Percentiles rank a stretch among this genome's conserved stretches.
Conservation (phyloP, 805 yeast species). For the Isabelozyma pseudorhagii region DNA sequence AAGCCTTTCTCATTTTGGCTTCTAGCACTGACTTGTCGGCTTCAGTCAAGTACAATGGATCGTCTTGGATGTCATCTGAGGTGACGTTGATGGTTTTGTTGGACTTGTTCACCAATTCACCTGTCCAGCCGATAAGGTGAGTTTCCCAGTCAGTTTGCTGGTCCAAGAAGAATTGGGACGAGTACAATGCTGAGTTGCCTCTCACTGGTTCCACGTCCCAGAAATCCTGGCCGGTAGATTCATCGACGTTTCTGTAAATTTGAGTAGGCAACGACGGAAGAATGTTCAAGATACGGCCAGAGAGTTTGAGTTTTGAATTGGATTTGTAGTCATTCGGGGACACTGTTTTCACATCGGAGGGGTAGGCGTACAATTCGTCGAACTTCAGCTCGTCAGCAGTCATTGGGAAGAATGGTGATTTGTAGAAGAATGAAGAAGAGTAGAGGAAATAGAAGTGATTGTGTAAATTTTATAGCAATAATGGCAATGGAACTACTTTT, state of each 20-base stretch:
- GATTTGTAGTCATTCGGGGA: slow-evolving; percentile 27
- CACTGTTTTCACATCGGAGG: slow-evolving; percentile 15
- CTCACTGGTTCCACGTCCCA: slow-evolving; percentile 66
- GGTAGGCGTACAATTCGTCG: slow-evolving; percentile 15
- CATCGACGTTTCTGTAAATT: slow-evolving; percentile 40
- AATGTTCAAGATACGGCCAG: slow-evolving; percentile 67
- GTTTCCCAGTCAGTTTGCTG: slow-evolving; percentile 81
- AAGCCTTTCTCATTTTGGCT: slow-evolving; percentile 41
- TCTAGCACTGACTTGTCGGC: slow-evolving; percentile 55
- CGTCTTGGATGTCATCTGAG: slow-evolving; percentile 44
- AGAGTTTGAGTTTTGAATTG: slow-evolving; percentile 33
- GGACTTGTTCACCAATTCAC: slow-evolving; percentile 58
- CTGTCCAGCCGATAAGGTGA: slow-evolving; percentile 92
- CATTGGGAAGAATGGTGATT: background rate
- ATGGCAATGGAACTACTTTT: background rate
- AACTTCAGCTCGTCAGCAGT: background rate
- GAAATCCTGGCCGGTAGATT: slow-evolving; percentile 24
- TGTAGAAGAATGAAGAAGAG: too few relatives aligned
- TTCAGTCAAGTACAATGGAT: slow-evolving; percentile 58
- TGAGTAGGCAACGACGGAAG: slow-evolving; percentile 68
- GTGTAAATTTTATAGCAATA: too few relatives aligned
- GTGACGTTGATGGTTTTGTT: slow-evolving; percentile 11
- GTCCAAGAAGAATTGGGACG: slow-evolving; percentile 64
- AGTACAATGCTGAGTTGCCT: slow-evolving; percentile 82
- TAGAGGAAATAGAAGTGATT: background rate